These are phyloP conservation scores for Saturnispora silvae DNA, from an alignment of 805 yeast genomes.

Conservation along the genomic window DNA sequence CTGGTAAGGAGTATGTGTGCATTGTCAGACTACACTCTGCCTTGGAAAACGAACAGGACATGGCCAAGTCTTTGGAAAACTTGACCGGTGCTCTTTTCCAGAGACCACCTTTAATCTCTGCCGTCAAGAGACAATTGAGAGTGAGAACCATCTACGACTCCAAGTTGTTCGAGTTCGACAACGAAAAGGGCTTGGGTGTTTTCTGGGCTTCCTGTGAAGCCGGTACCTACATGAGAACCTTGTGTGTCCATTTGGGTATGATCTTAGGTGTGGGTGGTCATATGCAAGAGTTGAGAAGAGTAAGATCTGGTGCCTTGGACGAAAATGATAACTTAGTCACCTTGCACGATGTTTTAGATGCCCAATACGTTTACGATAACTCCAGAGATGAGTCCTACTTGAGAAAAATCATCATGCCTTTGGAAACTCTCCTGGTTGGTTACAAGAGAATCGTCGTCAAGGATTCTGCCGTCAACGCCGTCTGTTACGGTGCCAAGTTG, in stretches of 20 bases:
- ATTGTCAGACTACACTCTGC: slow-evolving; percentile 93
- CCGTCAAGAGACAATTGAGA: slow-evolving; percentile 97
- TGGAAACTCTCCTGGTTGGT: slow-evolving; percentile 86
- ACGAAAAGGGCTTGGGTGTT: slow-evolving; percentile 92
- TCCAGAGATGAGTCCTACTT: slow-evolving; percentile 93
- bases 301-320: slow-evolving; percentile 89
- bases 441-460: slow-evolving; percentile 91
- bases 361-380: slow-evolving; percentile 96
- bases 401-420: slow-evolving; percentile 88
- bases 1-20: slow-evolving; percentile 99
- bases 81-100: slow-evolving; percentile 98
- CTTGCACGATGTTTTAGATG: slow-evolving; percentile 94
- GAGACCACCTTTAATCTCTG: slow-evolving; percentile 97
- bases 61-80: slow-evolving; percentile 81
- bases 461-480: slow-evolving; percentile 93
- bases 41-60: slow-evolving; percentile 74
- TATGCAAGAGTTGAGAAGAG: slow-evolving; percentile 99
- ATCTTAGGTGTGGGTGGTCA: slow-evolving; percentile 97
- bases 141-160: slow-evolving; percentile 97
- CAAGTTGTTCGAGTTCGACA: slow-evolving; percentile 89
- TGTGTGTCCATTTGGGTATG: slow-evolving; percentile 98
- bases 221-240: slow-evolving; percentile 98
- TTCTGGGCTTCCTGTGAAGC: slow-evolving; percentile 99
- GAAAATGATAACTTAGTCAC: slow-evolving; percentile 91
- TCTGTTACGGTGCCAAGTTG: slow-evolving; percentile 97